Evolutionary conservation across 2,329 filamentous ascomycete species (phyloP).

Genomic region (Macrophomina tecta): DNA sequence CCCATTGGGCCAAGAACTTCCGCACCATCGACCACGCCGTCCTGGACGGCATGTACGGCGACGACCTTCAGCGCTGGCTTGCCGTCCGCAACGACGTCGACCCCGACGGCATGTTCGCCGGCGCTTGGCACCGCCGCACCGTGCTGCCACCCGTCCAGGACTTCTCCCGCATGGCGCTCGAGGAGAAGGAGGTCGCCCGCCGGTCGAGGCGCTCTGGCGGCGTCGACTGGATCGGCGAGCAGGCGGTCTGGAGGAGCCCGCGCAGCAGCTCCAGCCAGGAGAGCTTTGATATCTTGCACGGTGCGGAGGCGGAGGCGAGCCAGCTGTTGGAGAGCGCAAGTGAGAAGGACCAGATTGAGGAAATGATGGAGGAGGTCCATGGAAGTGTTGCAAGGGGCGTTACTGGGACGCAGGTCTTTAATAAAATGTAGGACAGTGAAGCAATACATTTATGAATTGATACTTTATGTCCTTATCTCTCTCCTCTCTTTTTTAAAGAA

Average conservation of each 20-base stretch:
- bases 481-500: too few relatives aligned
- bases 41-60: slow-evolving; percentile 71
- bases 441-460: not conserved
- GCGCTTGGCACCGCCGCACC: slow-evolving; percentile 83
- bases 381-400: not conserved
- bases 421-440: slow-evolving; percentile 15
- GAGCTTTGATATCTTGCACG: slow-evolving; percentile 55
- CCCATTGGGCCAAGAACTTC: slow-evolving; percentile 96
- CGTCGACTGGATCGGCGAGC: slow-evolving; percentile 47
- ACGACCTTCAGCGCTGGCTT: slow-evolving; percentile 70
- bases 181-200: slow-evolving; percentile 52
- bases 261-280: slow-evolving; percentile 41
- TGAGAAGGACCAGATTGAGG: not conserved
- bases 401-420: slow-evolving; percentile 13
- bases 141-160: slow-evolving; percentile 52
- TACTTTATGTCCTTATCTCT: not conserved
- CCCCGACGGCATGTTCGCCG: slow-evolving; percentile 84
- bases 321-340: slow-evolving; percentile 31
- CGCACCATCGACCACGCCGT: slow-evolving; percentile 61
- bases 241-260: slow-evolving; percentile 32
- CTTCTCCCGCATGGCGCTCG: slow-evolving; percentile 41
- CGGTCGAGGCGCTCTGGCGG: slow-evolving; percentile 40
- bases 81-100: slow-evolving; percentile 73
- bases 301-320: slow-evolving; percentile 50
- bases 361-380: slow-evolving; percentile 10